phyloP scores from a whole-genome alignment of 2,329 filamentous ascomycete genomes.

The Penicillium sp. region DNA sequence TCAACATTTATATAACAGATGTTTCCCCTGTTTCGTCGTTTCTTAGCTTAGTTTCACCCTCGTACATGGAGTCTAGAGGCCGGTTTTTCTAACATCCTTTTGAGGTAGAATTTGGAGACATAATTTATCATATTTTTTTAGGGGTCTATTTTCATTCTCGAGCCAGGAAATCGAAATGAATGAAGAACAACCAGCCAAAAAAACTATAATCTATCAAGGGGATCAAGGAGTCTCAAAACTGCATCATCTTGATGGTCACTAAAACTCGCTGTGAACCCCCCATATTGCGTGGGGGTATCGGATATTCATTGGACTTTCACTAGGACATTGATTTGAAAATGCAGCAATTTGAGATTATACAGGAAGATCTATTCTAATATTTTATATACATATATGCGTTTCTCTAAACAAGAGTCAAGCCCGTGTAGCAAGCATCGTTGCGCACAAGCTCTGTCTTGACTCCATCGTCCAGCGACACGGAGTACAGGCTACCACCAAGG shows the following conservation, averaged over 20 bases:
- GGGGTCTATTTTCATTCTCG: no score
- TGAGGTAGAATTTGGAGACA: no score
- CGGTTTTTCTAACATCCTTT: no score
- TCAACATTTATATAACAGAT: not conserved
- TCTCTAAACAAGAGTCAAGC: slow-evolving; percentile 15
- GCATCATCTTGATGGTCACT: no score
- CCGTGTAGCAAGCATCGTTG: slow-evolving; percentile 23
- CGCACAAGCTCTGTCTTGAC: slow-evolving; percentile 20
- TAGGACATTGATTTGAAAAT: no score
- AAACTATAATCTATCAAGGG: no score
- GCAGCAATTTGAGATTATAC: not conserved
- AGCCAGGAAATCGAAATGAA: no score
- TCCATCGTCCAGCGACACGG: slow-evolving; percentile 19
- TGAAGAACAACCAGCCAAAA: no score
- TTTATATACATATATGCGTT: not conserved
- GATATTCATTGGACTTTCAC: not conserved
- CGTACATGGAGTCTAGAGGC: no score
- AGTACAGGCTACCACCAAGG: slow-evolving; percentile 28
- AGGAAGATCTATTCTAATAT: not conserved
- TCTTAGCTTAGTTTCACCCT: not conserved
- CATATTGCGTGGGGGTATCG: slow-evolving; percentile 2
- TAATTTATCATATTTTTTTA: no score
- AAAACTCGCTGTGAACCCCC: not conserved
- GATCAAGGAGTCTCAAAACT: no score
- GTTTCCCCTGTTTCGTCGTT: not conserved